phyloP scores from a whole-genome alignment of 2,329 filamentous ascomycete genomes.

The Ceratocystiopsis minuta region DNA sequence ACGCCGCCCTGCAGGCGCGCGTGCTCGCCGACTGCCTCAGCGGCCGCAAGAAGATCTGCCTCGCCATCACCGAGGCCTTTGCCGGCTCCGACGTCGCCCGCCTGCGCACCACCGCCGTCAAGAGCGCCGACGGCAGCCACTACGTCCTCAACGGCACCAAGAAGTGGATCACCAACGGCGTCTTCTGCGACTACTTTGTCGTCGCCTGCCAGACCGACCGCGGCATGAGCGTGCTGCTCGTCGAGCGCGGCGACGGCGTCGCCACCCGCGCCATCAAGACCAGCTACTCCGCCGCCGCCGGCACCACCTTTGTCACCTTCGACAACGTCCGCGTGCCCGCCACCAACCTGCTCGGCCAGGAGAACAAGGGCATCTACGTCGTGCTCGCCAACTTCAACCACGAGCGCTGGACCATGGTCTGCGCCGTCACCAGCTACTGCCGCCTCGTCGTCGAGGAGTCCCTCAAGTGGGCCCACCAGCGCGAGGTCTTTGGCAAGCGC shows the following conservation, averaged over 20 bases:
- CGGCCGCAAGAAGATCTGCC: conserved; percentile 73
- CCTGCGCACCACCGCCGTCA: conserved; percentile 58
- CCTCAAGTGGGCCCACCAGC: conserved; percentile 77
- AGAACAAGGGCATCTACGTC: conserved; percentile 73
- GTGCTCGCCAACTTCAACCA: conserved; percentile 83
- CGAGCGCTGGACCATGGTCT: conserved; percentile 62
- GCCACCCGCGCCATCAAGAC: conserved; percentile 68
- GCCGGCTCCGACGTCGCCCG: conserved; percentile 70
- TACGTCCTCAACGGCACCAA: conserved; percentile 58
- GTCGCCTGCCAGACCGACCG: conserved; percentile 64
- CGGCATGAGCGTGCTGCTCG: conserved; percentile 59
- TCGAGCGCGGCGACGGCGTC: conserved; percentile 55
- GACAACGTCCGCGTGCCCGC: conserved; percentile 76
- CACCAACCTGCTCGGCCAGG: conserved; percentile 58
- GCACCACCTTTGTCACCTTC: conserved; percentile 64
- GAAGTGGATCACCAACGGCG: conserved; percentile 58
- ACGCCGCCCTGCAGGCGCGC: conserved; percentile 45
- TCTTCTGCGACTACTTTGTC: conserved; percentile 70
- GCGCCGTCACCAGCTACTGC: conserved; percentile 44
- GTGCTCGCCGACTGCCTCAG: conserved; percentile 56
- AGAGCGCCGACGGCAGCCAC: conserved; percentile 56
- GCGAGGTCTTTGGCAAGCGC: conserved; percentile 66
- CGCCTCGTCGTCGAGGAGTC: conserved; percentile 64
- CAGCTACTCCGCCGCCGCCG: conserved; percentile 61
- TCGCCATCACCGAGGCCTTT: conserved; percentile 80